Base-by-base conservation (phyloP, 2,329 filamentous ascomycete species). In the Knoxdaviesia capensis region DNA sequence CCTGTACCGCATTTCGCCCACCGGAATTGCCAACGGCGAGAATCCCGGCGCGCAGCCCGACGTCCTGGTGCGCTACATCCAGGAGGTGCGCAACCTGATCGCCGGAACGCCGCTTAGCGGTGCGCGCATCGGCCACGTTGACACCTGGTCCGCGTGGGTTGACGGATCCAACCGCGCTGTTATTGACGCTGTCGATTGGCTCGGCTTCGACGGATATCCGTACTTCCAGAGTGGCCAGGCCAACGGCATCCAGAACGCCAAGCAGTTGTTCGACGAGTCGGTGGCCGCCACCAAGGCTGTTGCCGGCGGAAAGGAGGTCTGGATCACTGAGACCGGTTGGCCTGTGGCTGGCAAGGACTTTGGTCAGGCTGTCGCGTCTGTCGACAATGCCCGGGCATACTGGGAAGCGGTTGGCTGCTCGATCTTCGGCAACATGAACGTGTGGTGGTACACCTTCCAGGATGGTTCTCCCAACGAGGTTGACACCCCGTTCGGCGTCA, bases 261-360 rank as follows among this genome's bases (percentile, higher is more conserved):
- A 73, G 53, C 51, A 57, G 11, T 71, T 86, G 41, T 90, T 92
- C 65, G 64, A 77, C 53, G 65, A 69, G 9, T 77, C 83, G 10
- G 64, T 80, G 35, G 59, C 66, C 40, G 65, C 68, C 45, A 82
- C 80, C 33, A 58, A 69, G 47, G 59, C 55, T 10, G 76, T 65
- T 38, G 67, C 72, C 34, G 63, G 67, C 34, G 72, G 71, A 54
- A 88, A 86, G 68, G 65, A 71, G 11, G 71, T 92, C 50, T 90
- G 82, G 82, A 70, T 92, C 47, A 90, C 85, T 31, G 85, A 93
- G 68, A 90, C 84, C 10, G 86, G 86, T 48, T 90, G 82, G 74
- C 85, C 86, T 40, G 74, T 86, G 42, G 74, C 67, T 51, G 86
- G 85, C 43, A 61, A 70, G 48, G 67, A 62, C 1, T 60, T 69